These are phyloP conservation scores for Crithidia bombi DNA, from an alignment of 208 protist species.

Conservation along the genomic window DNA sequence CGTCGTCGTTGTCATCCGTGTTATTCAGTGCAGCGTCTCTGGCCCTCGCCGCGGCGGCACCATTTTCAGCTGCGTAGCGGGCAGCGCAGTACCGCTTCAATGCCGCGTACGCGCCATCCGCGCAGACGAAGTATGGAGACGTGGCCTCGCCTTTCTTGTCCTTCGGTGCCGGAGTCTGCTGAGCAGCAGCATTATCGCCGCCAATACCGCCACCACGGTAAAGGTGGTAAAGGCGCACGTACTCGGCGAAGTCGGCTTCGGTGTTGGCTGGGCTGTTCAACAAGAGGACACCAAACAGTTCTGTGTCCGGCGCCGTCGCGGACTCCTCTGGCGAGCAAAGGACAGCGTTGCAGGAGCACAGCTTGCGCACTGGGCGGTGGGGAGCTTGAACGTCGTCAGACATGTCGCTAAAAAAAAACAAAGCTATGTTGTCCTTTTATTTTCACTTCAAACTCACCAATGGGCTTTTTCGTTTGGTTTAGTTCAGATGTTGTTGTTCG, in stretches of 20 bases:
- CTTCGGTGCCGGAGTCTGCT: no score
- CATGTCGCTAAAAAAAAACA: background rate
- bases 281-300: conserved; percentile 59
- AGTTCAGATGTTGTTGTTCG: no score
- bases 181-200: background rate
- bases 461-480: no score
- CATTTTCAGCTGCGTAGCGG: background rate
- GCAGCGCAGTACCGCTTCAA: conserved; percentile 44
- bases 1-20: background rate
- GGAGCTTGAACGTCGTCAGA: background rate
- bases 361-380: conserved; percentile 26
- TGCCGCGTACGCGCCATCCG: conserved; percentile 62
- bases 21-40: background rate
- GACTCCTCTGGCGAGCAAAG: conserved; percentile 17
- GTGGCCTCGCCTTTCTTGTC: background rate
- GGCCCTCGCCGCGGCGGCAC: background rate
- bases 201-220: conserved; percentile 20
- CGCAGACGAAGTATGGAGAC: conserved; percentile 72
- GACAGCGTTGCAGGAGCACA: conserved; percentile 37
- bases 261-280: conserved; percentile 71
- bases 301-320: conserved; percentile 23
- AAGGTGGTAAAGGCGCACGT: conserved; percentile 43
- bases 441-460: no score
- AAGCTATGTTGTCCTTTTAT: conserved; percentile 7
- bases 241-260: conserved; percentile 55